phyloP scores from a whole-genome alignment of 192 early-diverging fungal genomes.

The Chytriomyces sp. region DNA sequence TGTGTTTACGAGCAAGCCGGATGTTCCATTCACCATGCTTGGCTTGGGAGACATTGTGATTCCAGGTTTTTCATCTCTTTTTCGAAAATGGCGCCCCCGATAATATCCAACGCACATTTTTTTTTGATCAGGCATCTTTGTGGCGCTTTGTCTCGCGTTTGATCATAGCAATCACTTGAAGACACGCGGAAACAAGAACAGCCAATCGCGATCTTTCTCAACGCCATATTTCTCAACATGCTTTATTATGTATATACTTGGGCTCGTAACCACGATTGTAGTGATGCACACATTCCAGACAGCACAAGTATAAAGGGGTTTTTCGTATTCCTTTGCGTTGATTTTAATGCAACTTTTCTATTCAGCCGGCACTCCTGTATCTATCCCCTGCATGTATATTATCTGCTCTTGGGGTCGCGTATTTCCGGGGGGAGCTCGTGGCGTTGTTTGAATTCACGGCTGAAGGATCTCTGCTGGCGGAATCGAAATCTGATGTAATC shows the following conservation, averaged over 20 bases:
- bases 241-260: conserved; percentile 79
- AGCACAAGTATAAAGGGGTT: conserved; percentile 69
- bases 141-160: conserved; percentile 87
- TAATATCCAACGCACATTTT: neutral
- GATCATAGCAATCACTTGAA: conserved; percentile 80
- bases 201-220: conserved; percentile 67
- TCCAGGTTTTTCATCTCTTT: conserved; percentile 68
- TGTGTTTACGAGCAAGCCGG: conserved; percentile 49
- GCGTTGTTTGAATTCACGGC: conserved; percentile 46
- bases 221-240: conserved; percentile 90
- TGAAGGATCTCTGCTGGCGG: neutral
- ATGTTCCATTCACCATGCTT: conserved; percentile 79
- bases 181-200: conserved; percentile 54
- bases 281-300: conserved; percentile 97
- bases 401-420: conserved; percentile 68
- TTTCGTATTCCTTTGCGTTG: conserved; percentile 17
- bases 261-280: conserved; percentile 84
- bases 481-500: neutral
- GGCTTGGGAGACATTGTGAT: conserved; percentile 97
- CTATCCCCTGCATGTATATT: conserved; percentile 96
- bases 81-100: neutral
- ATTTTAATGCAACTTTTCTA: neutral
- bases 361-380: conserved; percentile 88
- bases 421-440: conserved; percentile 47
- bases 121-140: conserved; percentile 73